These are phyloP conservation scores for Aspergillus brunneoviolaceus DNA, from an alignment of 2,329 filamentous ascomycete species.

Conservation along the genomic window DNA sequence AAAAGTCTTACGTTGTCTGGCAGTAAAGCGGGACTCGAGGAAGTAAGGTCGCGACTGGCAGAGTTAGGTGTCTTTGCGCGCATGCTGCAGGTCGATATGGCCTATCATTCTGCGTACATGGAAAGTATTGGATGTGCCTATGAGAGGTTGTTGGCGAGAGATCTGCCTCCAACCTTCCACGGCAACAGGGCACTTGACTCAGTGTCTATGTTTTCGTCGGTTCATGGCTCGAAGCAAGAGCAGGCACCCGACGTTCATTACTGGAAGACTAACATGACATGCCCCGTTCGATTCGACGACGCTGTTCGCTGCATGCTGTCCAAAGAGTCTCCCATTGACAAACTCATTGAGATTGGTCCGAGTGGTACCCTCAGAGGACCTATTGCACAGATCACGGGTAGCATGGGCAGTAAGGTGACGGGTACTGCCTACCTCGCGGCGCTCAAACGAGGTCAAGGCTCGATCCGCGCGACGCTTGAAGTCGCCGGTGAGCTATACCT, in stretches of 20 bases:
- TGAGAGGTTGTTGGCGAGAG: background rate
- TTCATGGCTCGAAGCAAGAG: background rate
- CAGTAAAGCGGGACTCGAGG: background rate
- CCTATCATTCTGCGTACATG: slow-evolving; percentile 32
- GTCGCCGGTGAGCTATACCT: slow-evolving; percentile 7
- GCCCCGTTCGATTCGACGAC: slow-evolving; percentile 6
- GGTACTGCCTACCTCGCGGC: slow-evolving; percentile 22
- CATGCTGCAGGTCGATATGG: slow-evolving; percentile 23
- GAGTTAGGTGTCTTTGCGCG: slow-evolving; percentile 24
- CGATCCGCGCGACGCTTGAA: slow-evolving; percentile 22
- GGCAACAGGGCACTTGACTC: background rate
- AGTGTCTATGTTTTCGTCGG: background rate
- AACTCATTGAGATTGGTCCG: slow-evolving; percentile 14
- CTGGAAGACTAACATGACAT: slow-evolving; percentile 12
- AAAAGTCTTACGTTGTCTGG: slow-evolving; percentile 41
- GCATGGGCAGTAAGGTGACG: background rate
- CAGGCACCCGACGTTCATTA: background rate
- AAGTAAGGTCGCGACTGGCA: slow-evolving; percentile 24
- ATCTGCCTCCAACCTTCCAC: background rate
- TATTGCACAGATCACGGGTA: slow-evolving; percentile 6
- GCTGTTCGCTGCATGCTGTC: background rate
- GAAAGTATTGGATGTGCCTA: slow-evolving; percentile 25
- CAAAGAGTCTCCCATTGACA: background rate
- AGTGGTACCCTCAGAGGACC: slow-evolving; percentile 8
- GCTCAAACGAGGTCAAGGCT: slow-evolving; percentile 25